Evolutionary conservation across 371 early-diverging fungal genomes (phyloP).

Genomic region (Rhizopus sp.): DNA sequence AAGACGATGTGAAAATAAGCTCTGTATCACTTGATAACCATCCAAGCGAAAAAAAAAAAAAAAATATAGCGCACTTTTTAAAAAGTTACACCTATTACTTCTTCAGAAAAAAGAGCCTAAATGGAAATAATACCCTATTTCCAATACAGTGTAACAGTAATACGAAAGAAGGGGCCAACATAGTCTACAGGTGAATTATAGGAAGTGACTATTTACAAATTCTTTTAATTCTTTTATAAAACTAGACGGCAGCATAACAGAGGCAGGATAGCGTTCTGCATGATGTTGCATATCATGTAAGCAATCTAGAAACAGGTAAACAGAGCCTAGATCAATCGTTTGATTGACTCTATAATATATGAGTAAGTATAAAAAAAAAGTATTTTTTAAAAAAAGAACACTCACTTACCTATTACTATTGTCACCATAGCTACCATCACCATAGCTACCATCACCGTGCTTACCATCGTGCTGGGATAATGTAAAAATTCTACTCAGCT

Average conservation of each 20-base stretch:
- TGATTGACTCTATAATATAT: neutral
- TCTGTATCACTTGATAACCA: too few relatives aligned
- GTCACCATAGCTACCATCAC: neutral
- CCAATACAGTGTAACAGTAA: too few relatives aligned
- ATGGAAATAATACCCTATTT: too few relatives aligned
- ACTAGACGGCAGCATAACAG: neutral
- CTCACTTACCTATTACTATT: neutral
- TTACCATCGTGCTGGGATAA: neutral
- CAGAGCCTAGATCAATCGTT: neutral
- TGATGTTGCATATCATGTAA: constrained; percentile 7
- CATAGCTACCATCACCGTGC: neutral
- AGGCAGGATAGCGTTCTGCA: neutral
- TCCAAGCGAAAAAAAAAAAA: too few relatives aligned
- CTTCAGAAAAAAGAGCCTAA: too few relatives aligned
- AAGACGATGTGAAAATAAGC: too few relatives aligned
- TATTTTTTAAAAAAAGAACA: neutral
- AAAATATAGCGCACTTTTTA: too few relatives aligned
- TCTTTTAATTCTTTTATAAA: neutral
- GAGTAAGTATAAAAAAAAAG: too few relatives aligned
- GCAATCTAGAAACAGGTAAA: constrained; percentile 9
- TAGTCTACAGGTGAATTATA: too few relatives aligned
- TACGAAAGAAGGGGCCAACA: too few relatives aligned
- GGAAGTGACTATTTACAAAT: neutral
- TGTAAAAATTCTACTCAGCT: constrained; percentile 1
- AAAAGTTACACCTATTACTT: too few relatives aligned